Percentiles rank a stretch among this genome's conserved stretches.
Conservation (phyloP, 140 eudicot species). For the Stevia rebaudiana region DNA sequence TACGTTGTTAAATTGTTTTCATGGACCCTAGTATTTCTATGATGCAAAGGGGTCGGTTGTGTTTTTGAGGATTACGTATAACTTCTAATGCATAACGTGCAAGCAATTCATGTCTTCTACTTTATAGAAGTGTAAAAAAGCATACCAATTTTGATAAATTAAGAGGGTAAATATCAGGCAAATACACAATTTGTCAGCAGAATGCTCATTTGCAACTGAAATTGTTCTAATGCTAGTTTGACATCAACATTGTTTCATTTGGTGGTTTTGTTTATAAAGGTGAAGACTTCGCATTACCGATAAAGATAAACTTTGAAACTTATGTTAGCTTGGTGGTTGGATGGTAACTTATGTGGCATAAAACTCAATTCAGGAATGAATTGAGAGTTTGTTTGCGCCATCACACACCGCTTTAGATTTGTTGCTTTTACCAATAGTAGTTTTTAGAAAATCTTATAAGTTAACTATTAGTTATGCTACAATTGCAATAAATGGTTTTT, state of each 20-base stretch:
- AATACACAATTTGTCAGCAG: not conserved
- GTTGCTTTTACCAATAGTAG: slow-evolving; percentile 4
- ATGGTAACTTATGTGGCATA: slow-evolving; percentile 3
- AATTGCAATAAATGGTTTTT: not conserved
- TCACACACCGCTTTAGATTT: not conserved
- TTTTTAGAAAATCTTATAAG: not conserved
- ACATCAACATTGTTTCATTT: slow-evolving; percentile 14
- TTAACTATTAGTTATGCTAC: not conserved
- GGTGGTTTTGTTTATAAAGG: not conserved
- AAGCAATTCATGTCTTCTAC: not conserved
- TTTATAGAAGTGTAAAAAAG: not conserved
- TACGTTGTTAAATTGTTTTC: not conserved
- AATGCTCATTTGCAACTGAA: slow-evolving; percentile 6
- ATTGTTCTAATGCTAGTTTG: slow-evolving; percentile 4
- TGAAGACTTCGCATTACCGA: slow-evolving; percentile 4
- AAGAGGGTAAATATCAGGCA: not conserved
- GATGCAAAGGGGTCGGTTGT: slow-evolving; percentile 2
- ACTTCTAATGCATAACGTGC: slow-evolving; percentile 2
- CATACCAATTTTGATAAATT: not conserved
- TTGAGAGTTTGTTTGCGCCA: not conserved
- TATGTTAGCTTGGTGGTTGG: not conserved
- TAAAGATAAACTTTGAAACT: slow-evolving; percentile 1
- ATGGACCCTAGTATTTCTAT: slow-evolving; percentile 21
- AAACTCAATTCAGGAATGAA: not conserved
- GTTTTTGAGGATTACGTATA: slow-evolving; percentile 2